Conservation (phyloP, 116 monocot genomes). For the Papilionanthe hybrid region DNA sequence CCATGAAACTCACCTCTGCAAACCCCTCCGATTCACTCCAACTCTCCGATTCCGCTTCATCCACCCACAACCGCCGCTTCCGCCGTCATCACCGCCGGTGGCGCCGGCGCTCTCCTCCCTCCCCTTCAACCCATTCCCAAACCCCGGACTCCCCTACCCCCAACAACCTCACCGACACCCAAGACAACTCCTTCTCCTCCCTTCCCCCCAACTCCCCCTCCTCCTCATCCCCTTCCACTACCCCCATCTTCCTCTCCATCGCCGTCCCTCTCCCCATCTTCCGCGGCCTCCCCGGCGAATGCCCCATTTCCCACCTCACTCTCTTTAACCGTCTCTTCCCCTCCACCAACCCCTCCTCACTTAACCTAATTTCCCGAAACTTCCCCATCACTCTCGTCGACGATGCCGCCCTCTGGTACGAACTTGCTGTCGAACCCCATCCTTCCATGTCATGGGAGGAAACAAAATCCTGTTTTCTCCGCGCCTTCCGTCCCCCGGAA, state of each 20-base stretch:
- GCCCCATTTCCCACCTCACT: slow-evolving; percentile 57
- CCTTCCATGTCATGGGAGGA: slow-evolving; percentile 36
- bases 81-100: slow-evolving; percentile 1
- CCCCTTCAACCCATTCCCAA: background rate
- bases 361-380: slow-evolving; percentile 24
- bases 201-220: background rate
- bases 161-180: background rate
- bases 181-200: slow-evolving; percentile 8
- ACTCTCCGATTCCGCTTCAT: background rate
- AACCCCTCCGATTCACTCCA: background rate
- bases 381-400: slow-evolving; percentile 71
- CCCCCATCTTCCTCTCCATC: slow-evolving; percentile 25
- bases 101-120: background rate
- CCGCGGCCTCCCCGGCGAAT: slow-evolving; percentile 51
- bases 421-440: slow-evolving; percentile 40
- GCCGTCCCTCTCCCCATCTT: slow-evolving; percentile 69
- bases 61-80: background rate
- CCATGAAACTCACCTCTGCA: slow-evolving; percentile 14
- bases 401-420: slow-evolving; percentile 81
- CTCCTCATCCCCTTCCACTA: background rate
- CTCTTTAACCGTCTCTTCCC: slow-evolving; percentile 54
- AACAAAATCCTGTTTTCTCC: slow-evolving; percentile 36
- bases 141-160: background rate
- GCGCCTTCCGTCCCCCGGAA: slow-evolving; percentile 35
- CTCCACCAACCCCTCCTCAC: slow-evolving; percentile 45